Percentiles rank a stretch among this genome's conserved stretches.
phyloP scores from a whole-genome alignment of 345 rosid species.

The Syzygium aqueum region DNA sequence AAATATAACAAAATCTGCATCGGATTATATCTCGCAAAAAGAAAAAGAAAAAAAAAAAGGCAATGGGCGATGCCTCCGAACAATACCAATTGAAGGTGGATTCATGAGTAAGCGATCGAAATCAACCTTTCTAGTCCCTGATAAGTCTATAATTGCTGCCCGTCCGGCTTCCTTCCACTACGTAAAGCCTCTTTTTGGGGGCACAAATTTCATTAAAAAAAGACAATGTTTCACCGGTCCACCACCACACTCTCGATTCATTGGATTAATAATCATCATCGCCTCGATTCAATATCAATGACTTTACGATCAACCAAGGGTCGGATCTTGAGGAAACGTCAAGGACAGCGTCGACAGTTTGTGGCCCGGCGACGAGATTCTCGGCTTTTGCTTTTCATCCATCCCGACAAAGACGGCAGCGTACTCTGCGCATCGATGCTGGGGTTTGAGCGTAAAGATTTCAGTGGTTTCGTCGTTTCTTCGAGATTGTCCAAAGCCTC shows the following conservation, averaged over 20 bases:
- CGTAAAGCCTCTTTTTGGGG: neutral
- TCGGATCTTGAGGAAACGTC: neutral
- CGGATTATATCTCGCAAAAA: neutral
- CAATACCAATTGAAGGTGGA: neutral
- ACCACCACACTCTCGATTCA: neutral
- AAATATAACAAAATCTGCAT: neutral
- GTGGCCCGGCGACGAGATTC: neutral
- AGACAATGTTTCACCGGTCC: neutral
- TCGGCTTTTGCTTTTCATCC: neutral
- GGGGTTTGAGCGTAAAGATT: neutral
- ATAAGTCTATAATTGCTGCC: neutral
- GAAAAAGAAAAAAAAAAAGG: neutral
- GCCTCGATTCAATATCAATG: neutral
- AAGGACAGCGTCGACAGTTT: neutral
- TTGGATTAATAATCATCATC: neutral
- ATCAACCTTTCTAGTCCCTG: neutral
- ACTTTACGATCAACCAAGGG: neutral
- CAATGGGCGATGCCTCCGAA: neutral
- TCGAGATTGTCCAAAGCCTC: neutral
- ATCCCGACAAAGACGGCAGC: neutral
- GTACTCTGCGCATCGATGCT: neutral
- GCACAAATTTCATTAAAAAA: neutral
- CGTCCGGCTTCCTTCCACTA: neutral
- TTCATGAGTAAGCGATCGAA: neutral
- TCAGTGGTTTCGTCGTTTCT: neutral